Conservation (phyloP, 768 basidiomycete species). For the Xerocomellus amylosporus region DNA sequence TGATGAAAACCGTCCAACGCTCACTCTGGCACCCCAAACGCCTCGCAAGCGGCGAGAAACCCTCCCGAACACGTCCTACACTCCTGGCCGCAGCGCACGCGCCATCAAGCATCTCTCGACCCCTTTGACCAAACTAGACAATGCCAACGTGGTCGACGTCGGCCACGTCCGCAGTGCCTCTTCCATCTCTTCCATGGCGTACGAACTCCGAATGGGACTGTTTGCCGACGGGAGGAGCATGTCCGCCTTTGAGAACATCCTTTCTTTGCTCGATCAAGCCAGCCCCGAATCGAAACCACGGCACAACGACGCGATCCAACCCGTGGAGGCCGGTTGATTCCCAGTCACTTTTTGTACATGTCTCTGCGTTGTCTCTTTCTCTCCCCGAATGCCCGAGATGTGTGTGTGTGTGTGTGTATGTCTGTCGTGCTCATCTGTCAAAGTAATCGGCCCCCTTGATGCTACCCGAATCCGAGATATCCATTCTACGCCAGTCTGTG, state of each 20-base stretch:
- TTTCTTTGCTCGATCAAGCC: constrained; percentile 29
- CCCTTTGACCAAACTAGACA: constrained; percentile 15
- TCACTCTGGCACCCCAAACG: not conserved
- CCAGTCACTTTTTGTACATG: not conserved
- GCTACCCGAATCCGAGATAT: not conserved
- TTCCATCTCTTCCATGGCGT: constrained; percentile 29
- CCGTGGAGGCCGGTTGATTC: constrained; percentile 6
- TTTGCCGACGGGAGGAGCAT: constrained; percentile 26
- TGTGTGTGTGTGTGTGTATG: constrained; percentile 6
- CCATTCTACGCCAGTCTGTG: not conserved
- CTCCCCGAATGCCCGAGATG: not conserved
- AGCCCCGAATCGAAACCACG: constrained; percentile 13
- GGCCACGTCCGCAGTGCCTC: constrained; percentile 15
- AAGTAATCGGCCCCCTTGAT: not conserved
- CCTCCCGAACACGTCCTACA: not conserved
- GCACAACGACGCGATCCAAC: not conserved
- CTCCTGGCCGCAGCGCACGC: not conserved
- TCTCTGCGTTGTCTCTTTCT: not conserved
- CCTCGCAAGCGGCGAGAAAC: constrained; percentile 18
- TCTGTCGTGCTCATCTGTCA: constrained; percentile 6
- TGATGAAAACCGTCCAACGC: constrained; percentile 1
- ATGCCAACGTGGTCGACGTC: too few relatives aligned
- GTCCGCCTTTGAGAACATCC: constrained; percentile 24
- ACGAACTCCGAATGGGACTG: constrained; percentile 24
- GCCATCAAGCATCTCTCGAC: constrained; percentile 17